Evolutionary conservation across 2,329 filamentous ascomycete species (phyloP).

Genomic region (Cordyceps militaris): DNA sequence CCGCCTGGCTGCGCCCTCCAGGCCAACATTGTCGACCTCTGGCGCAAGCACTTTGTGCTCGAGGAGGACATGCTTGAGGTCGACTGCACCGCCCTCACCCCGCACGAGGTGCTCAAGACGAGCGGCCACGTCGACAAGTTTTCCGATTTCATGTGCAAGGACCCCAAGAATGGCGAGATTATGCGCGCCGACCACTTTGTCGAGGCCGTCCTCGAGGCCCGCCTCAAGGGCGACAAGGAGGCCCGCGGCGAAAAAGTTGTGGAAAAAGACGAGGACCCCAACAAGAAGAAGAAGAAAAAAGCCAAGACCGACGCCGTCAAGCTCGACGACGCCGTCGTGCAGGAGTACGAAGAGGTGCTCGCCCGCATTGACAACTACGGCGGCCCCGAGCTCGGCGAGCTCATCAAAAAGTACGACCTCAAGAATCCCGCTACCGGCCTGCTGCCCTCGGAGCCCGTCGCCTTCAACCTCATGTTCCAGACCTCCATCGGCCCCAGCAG

Average conservation of each 20-base stretch:
- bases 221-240: constrained; percentile 86
- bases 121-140: constrained; percentile 97
- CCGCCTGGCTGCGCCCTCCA: constrained; percentile 81
- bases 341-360: constrained; percentile 86
- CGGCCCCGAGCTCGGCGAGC: constrained; percentile 73
- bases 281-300: constrained; percentile 84
- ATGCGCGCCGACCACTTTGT: constrained; percentile 94
- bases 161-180: constrained; percentile 95
- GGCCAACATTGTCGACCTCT: constrained; percentile 79
- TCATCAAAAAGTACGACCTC: constrained; percentile 89
- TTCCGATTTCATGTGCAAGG: constrained; percentile 98
- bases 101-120: constrained; percentile 89
- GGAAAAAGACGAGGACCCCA: constrained; percentile 58
- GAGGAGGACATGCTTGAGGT: constrained; percentile 95
- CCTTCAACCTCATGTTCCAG: constrained; percentile 99
- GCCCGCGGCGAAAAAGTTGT: constrained; percentile 78
- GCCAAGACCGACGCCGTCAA: constrained; percentile 72
- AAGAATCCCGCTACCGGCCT: constrained; percentile 76
- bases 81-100: constrained; percentile 90
- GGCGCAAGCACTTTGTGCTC: constrained; percentile 88
- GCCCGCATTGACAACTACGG: constrained; percentile 95
- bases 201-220: constrained; percentile 81
- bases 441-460: constrained; percentile 70
- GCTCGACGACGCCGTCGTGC: constrained; percentile 75
- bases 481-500: constrained; percentile 89